Percentiles rank a stretch among this genome's conserved stretches.
These are phyloP conservation scores for Theobroma grandiflorum DNA, from an alignment of 441 rosid genomes.

Conservation along the genomic window DNA sequence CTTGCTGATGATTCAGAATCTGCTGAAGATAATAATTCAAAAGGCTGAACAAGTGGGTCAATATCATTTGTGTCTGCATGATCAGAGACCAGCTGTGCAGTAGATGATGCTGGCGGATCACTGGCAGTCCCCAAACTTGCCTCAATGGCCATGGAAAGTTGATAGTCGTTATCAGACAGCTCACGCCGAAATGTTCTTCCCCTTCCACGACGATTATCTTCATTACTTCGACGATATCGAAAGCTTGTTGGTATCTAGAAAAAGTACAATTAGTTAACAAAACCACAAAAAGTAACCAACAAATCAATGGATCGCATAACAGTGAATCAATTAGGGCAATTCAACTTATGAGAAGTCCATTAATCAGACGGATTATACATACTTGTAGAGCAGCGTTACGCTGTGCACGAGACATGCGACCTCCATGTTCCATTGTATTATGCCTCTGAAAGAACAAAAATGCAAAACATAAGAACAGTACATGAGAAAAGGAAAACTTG, in stretches of 20 bases:
- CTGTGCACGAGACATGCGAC: constrained; percentile 91
- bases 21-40: constrained; percentile 63
- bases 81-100: constrained; percentile 48
- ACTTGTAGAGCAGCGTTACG: constrained; percentile 95
- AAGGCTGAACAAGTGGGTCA: constrained; percentile 69
- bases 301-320: background rate
- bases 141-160: constrained; percentile 70
- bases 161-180: constrained; percentile 58
- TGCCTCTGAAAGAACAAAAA: constrained; percentile 70
- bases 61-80: constrained; percentile 46
- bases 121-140: constrained; percentile 68
- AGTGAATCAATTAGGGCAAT: background rate
- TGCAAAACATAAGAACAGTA: background rate
- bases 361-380: constrained; percentile 24
- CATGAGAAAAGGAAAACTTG: constrained; percentile 7
- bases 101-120: constrained; percentile 62
- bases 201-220: constrained; percentile 85
- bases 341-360: background rate
- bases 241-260: constrained; percentile 94
- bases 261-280: constrained; percentile 20
- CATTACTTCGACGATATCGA: constrained; percentile 69
- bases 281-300: background rate
- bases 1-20: constrained; percentile 74
- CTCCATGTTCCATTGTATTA: constrained; percentile 88
- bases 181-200: constrained; percentile 67